Evolutionary conservation across 2,329 filamentous ascomycete species (phyloP).

Genomic region (Aspergillus pseudoviridinutans): DNA sequence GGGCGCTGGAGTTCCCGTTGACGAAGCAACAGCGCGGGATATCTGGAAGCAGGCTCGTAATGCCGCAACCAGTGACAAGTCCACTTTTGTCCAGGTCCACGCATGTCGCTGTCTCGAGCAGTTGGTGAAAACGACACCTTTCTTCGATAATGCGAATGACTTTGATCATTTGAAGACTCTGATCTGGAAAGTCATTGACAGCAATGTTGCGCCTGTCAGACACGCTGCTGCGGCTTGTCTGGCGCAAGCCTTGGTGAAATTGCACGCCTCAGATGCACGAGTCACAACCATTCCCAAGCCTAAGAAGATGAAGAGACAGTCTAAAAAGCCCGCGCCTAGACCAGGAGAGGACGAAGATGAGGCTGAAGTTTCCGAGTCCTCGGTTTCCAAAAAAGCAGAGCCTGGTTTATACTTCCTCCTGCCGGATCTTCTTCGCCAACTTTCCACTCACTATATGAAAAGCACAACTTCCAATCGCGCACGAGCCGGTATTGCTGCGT

Average conservation of each 20-base stretch:
- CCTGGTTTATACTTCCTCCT: slow-evolving; percentile 69
- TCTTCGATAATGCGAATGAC: slow-evolving; percentile 83
- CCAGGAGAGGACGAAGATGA: slow-evolving; percentile 70
- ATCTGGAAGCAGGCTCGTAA: slow-evolving; percentile 88
- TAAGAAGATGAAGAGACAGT: slow-evolving; percentile 70
- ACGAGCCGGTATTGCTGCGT: slow-evolving; percentile 78
- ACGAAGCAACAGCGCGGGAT: slow-evolving; percentile 81
- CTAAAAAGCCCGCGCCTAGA: slow-evolving; percentile 56
- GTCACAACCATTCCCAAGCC: slow-evolving; percentile 53
- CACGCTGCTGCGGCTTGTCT: slow-evolving; percentile 84
- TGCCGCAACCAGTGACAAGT: slow-evolving; percentile 74
- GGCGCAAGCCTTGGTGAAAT: slow-evolving; percentile 76
- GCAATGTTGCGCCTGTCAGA: slow-evolving; percentile 67
- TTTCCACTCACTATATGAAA: slow-evolving; percentile 77
- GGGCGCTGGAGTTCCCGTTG: slow-evolving; percentile 72
- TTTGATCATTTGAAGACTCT: slow-evolving; percentile 83
- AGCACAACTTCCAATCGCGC: slow-evolving; percentile 73
- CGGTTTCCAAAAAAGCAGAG: slow-evolving; percentile 66
- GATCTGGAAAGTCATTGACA: slow-evolving; percentile 84
- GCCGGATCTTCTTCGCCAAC: slow-evolving; percentile 69
- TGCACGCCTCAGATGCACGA: slow-evolving; percentile 62
- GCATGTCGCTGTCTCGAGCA: slow-evolving; percentile 76
- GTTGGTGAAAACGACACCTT: slow-evolving; percentile 67
- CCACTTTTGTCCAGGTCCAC: slow-evolving; percentile 70
- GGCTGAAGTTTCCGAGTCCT: slow-evolving; percentile 70